Conservation (phyloP, 495 filamentous ascomycete species). For the Tuber calosporum region DNA sequence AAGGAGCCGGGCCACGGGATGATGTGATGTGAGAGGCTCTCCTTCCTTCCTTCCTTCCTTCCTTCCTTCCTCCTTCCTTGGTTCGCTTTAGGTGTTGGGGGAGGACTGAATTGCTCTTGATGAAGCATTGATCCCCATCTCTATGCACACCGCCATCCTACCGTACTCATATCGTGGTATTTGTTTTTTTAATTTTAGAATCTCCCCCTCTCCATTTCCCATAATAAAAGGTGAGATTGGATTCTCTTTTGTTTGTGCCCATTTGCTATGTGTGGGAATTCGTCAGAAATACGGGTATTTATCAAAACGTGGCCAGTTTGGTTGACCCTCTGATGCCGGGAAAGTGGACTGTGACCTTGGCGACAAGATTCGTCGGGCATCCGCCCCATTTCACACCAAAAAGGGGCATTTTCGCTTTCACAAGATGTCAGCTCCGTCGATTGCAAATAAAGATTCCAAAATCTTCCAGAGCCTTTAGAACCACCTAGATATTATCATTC, state of each 20-base stretch:
- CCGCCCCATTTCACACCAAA: too few relatives aligned
- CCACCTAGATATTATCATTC: too few relatives aligned
- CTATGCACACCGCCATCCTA: neutral
- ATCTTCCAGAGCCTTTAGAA: too few relatives aligned
- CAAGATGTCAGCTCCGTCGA: too few relatives aligned
- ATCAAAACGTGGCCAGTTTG: slow-evolving; percentile 24
- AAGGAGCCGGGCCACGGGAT: neutral
- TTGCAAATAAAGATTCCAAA: too few relatives aligned
- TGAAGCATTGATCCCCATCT: neutral
- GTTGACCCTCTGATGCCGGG: neutral
- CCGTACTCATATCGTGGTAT: neutral
- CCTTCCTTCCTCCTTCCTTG: neutral
- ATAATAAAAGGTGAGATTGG: too few relatives aligned
- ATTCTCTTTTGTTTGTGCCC: neutral
- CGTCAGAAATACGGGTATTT: neutral
- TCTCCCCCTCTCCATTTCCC: neutral
- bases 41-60: neutral
- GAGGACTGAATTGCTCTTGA: neutral
- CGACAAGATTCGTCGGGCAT: too few relatives aligned
- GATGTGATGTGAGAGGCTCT: neutral
- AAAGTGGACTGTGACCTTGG: too few relatives aligned
- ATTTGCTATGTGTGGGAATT: neutral
- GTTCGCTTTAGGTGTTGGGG: neutral
- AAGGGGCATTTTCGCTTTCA: too few relatives aligned
- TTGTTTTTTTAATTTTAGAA: neutral